Evolutionary conservation across 257 asterid species (phyloP).

Genomic region (Linaria vulgaris): DNA sequence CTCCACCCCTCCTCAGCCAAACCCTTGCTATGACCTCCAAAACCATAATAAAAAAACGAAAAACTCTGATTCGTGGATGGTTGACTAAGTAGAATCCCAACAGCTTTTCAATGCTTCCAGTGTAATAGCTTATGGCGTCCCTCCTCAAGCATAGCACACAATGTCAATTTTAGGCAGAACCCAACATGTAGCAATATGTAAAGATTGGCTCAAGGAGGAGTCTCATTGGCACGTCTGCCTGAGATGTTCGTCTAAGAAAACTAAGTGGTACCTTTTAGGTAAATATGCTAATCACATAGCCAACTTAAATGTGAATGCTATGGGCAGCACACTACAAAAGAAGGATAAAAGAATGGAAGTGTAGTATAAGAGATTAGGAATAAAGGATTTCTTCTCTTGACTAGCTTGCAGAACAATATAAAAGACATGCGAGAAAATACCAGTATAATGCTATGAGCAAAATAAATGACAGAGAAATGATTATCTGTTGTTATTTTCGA

Average conservation of each 20-base stretch:
- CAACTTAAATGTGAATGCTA: not conserved
- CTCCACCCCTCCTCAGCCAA: not conserved
- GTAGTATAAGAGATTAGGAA: not conserved
- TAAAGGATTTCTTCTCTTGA: not conserved
- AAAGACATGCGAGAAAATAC: not conserved
- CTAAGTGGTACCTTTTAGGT: not conserved
- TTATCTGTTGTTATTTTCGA: too few relatives aligned
- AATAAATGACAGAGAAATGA: too few relatives aligned
- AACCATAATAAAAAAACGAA: not conserved
- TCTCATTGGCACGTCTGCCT: not conserved
- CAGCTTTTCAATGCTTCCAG: not conserved
- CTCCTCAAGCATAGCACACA: slow-evolving; percentile 3
- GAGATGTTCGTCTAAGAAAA: not conserved
- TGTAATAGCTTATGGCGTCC: slow-evolving; percentile 4
- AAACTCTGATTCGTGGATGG: not conserved
- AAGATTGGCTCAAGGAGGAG: too few relatives aligned
- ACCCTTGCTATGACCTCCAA: not conserved
- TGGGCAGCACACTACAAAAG: not conserved
- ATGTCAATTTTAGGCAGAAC: not conserved
- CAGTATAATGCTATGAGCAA: not conserved
- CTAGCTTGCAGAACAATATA: not conserved
- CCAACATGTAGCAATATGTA: slow-evolving; percentile 1
- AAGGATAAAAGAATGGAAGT: not conserved
- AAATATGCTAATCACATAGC: not conserved
- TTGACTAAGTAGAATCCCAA: not conserved